phyloP scores from a whole-genome alignment of 345 rosid species.

The Pseudoturritis turrita region DNA sequence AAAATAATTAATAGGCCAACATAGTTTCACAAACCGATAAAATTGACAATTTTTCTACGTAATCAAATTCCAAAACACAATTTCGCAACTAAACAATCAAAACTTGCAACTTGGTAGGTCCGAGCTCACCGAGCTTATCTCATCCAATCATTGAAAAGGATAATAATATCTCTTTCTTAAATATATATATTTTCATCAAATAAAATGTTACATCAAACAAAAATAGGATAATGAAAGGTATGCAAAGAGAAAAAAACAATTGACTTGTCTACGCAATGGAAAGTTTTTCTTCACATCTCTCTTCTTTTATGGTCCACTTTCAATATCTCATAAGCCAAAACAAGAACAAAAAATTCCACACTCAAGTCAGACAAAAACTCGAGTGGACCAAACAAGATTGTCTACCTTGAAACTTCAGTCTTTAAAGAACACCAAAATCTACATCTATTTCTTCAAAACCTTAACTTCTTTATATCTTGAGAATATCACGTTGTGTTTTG shows the following conservation, averaged over 20 bases:
- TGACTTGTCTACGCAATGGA: conserved; percentile 13
- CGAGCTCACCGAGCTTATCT: not conserved
- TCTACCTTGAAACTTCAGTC: not conserved
- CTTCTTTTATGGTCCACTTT: not conserved
- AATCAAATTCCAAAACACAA: not conserved
- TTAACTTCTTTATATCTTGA: not conserved
- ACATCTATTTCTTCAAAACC: not conserved
- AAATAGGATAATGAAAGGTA: not conserved
- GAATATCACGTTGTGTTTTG: not conserved
- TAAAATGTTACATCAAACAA: not conserved
- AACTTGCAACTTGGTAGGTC: conserved; percentile 14
- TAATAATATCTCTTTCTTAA: not conserved
- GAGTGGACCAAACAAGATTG: not conserved
- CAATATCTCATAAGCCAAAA: not conserved
- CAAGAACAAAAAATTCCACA: not conserved
- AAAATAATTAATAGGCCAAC: not conserved
- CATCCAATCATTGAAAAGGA: not conserved
- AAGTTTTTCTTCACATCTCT: not conserved
- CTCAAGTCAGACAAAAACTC: not conserved
- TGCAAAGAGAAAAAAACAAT: not conserved
- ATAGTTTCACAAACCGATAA: not conserved
- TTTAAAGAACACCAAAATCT: not conserved
- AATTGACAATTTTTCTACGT: not conserved
- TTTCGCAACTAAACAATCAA: not conserved
- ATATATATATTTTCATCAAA: not conserved